Percentiles rank a stretch among this genome's conserved stretches.
Evolutionary conservation across 2,329 filamentous ascomycete species (phyloP).

Genomic region (Xylaria sp.): DNA sequence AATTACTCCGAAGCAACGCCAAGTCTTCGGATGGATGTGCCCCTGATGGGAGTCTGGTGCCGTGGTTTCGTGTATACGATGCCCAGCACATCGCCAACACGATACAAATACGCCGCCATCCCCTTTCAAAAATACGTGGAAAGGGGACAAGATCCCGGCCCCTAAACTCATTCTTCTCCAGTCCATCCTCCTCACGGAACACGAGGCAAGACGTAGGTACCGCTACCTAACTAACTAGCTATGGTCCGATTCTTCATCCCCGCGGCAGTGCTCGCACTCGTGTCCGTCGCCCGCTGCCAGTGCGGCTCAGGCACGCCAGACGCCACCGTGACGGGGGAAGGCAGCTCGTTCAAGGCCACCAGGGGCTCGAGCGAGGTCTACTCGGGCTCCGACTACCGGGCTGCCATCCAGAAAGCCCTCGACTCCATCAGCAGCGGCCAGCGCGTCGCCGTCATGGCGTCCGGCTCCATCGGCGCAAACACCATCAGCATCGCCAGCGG

Average conservation of each 20-base stretch:
- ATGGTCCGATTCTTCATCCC: slow-evolving; percentile 36
- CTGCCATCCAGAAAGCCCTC: slow-evolving; percentile 57
- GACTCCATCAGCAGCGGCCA: slow-evolving; percentile 55
- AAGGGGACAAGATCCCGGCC: too few species aligned
- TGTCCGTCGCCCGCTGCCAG: slow-evolving; percentile 39
- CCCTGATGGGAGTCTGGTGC: too few species aligned
- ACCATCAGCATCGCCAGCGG: slow-evolving; percentile 55
- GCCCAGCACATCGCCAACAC: too few species aligned
- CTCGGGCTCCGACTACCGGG: slow-evolving; percentile 55
- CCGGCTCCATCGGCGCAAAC: slow-evolving; percentile 56
- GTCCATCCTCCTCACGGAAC: too few species aligned
- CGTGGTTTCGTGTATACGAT: too few species aligned
- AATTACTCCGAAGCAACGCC: too few species aligned
- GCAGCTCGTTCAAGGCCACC: slow-evolving; percentile 27
- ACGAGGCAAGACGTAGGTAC: too few species aligned
- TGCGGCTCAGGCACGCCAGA: slow-evolving; percentile 31
- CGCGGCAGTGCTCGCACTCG: slow-evolving; percentile 46
- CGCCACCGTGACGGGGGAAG: slow-evolving; percentile 28
- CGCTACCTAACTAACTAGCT: too few species aligned
- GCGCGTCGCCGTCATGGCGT: slow-evolving; percentile 56
- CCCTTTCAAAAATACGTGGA: too few species aligned
- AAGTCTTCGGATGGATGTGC: too few species aligned
- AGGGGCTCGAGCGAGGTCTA: slow-evolving; percentile 50
- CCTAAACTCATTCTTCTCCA: too few species aligned
- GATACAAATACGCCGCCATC: too few species aligned